These are phyloP conservation scores for Penicillium nucicola DNA, from an alignment of 495 filamentous ascomycete species.

Conservation along the genomic window DNA sequence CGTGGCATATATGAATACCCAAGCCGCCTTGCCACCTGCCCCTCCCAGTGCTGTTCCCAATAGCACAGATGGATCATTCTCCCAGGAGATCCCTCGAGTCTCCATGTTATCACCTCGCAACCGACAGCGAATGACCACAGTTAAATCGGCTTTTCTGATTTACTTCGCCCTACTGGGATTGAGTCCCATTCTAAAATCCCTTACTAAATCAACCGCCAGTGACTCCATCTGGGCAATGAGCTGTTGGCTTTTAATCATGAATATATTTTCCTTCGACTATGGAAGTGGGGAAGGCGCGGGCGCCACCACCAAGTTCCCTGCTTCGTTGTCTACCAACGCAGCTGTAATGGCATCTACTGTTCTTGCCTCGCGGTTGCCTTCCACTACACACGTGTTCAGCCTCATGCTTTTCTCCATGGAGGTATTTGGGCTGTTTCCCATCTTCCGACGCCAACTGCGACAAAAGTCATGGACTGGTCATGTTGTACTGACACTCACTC, in stretches of 20 bases:
- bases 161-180: constrained; percentile 88
- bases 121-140: constrained; percentile 64
- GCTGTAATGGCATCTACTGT: constrained; percentile 94
- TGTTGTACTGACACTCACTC: constrained; percentile 67
- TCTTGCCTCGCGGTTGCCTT: constrained; percentile 80
- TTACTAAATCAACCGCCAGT: constrained; percentile 82
- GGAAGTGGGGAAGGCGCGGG: constrained; percentile 56
- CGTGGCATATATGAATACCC: not conserved
- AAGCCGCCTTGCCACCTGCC: constrained; percentile 7
- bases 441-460: constrained; percentile 83
- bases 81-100: constrained; percentile 19
- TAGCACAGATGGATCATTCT: constrained; percentile 8
- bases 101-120: constrained; percentile 55
- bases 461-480: constrained; percentile 84
- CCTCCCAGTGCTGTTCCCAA: constrained; percentile 8
- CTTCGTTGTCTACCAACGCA: constrained; percentile 89
- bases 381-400: constrained; percentile 91
- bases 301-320: constrained; percentile 63
- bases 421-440: constrained; percentile 93
- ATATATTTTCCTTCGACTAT: constrained; percentile 97
- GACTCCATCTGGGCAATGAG: constrained; percentile 98
- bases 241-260: constrained; percentile 87
- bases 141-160: constrained; percentile 91
- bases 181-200: constrained; percentile 89
- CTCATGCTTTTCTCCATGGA: constrained; percentile 95